Evolutionary conservation across 352 stramenopile species (phyloP).

Genomic region (Pythium utonaiense): DNA sequence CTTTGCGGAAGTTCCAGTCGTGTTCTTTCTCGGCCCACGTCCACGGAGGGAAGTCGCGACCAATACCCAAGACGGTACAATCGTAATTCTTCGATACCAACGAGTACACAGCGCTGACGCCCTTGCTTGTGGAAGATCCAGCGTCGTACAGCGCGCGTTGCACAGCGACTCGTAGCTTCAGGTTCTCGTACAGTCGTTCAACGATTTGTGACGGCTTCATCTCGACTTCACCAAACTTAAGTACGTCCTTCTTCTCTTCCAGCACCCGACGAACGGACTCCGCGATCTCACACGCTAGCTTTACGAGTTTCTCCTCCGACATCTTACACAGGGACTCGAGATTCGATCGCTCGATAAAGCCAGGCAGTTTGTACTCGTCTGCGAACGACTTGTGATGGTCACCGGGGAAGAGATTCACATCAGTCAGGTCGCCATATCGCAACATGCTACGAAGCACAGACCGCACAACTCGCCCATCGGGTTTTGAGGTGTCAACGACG

Average conservation of each 20-base stretch:
- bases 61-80: constrained; percentile 55
- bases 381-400: constrained; percentile 51
- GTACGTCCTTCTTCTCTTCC: constrained; percentile 65
- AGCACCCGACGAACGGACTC: constrained; percentile 47
- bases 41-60: constrained; percentile 67
- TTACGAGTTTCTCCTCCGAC: constrained; percentile 45
- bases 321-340: constrained; percentile 51
- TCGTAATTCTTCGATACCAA: constrained; percentile 71
- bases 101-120: constrained; percentile 44
- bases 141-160: constrained; percentile 62
- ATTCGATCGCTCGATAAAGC: constrained; percentile 68
- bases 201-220: constrained; percentile 70
- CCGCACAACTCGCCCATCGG: constrained; percentile 67
- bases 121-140: constrained; percentile 40
- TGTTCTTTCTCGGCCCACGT: constrained; percentile 79
- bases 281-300: constrained; percentile 61
- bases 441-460: constrained; percentile 65
- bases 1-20: constrained; percentile 75
- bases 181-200: constrained; percentile 81
- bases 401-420: constrained; percentile 49
- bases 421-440: constrained; percentile 75
- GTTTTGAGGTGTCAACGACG: constrained; percentile 33
- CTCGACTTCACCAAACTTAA: constrained; percentile 78
- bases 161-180: constrained; percentile 81
- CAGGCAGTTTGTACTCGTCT: constrained; percentile 75